Evolutionary conservation across 176 grass and related monocot genomes (phyloP).

Genomic region (Oryza australiensis): DNA sequence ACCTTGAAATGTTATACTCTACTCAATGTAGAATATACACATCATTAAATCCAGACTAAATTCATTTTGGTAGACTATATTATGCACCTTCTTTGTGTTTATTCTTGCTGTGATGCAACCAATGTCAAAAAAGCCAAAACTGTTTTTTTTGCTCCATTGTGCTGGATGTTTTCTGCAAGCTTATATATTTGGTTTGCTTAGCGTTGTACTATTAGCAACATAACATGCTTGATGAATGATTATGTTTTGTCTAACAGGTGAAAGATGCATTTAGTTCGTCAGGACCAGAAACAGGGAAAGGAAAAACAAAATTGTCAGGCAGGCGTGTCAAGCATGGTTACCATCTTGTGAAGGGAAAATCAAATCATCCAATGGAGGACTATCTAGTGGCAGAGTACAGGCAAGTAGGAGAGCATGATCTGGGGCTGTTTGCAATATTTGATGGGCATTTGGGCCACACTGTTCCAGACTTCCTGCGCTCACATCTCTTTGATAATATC

Average conservation of each 20-base stretch:
- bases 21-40: background rate
- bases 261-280: conserved; percentile 82
- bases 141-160: background rate
- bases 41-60: conserved; percentile 1
- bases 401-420: conserved; percentile 57
- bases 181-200: conserved; percentile 20
- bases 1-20: conserved; percentile 1
- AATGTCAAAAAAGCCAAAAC: background rate
- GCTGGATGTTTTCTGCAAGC: background rate
- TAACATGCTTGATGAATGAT: conserved; percentile 10
- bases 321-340: conserved; percentile 73
- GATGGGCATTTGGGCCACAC: conserved; percentile 87
- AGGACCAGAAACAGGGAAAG: conserved; percentile 83
- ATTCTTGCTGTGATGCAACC: background rate
- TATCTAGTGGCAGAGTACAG: conserved; percentile 84
- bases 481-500: conserved; percentile 92
- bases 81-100: background rate
- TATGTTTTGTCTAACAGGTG: conserved; percentile 46
- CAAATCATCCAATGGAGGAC: conserved; percentile 91
- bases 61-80: conserved; percentile 17
- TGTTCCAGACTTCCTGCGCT: conserved; percentile 68
- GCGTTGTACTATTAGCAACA: background rate
- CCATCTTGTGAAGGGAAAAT: conserved; percentile 92
- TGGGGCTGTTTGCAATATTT: conserved; percentile 93
- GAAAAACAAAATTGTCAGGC: conserved; percentile 81